Base-by-base conservation (phyloP, 768 basidiomycete species). In the Phlebiopsis gigantea region DNA sequence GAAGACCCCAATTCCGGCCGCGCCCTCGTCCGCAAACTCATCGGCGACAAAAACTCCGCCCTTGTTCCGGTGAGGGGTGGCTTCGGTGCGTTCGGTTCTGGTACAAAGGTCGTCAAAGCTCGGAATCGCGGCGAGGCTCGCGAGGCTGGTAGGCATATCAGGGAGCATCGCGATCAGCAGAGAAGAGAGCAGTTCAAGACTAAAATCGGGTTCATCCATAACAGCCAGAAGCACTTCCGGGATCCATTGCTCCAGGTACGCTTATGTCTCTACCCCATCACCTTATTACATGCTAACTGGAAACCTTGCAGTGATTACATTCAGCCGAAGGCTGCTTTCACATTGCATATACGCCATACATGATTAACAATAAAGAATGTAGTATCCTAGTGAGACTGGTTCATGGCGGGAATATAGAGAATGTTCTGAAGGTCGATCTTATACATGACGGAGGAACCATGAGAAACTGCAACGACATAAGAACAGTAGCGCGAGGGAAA, bases 101-200 rank as follows among this genome's bases (percentile, higher is more conserved):
- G 92, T 1, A 85, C 81, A 7, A 82, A 92, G 29, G 88, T 94
- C 9, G 81, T 98, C 59, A 91, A 87, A 69, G 96, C 93, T 21
- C 79, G 93, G 51, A 98, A 98, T 74, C 80, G 79, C n/a, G 97
- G 97, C 1, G 96, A 98, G 73, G 97, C 97, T 14, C 81, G 82
- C 61, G 88, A 98, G 70, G 96, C 96, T 21, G 92, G 87, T 14
- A 80, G 91, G 46, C 91, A 95, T 71, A 80, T 91, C 1, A 77
- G 84, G 54, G 88, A 93, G 65, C 90, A 88, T 74, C 78, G 88
- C 60, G 95, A 97, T 67, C 84, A 89, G 68, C 82, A 76, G 63
- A 77, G 83, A 50, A 79, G 81, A 58, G 89, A 96, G 66, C 82
- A 87, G 31, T 93, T 93, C 79, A 92, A 85, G 74, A 93, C 92